Percentiles rank a stretch among this genome's conserved stretches.
Conservation (phyloP, 225 moss, liverwort and hornwort species). For the Straminergon stramineum region DNA sequence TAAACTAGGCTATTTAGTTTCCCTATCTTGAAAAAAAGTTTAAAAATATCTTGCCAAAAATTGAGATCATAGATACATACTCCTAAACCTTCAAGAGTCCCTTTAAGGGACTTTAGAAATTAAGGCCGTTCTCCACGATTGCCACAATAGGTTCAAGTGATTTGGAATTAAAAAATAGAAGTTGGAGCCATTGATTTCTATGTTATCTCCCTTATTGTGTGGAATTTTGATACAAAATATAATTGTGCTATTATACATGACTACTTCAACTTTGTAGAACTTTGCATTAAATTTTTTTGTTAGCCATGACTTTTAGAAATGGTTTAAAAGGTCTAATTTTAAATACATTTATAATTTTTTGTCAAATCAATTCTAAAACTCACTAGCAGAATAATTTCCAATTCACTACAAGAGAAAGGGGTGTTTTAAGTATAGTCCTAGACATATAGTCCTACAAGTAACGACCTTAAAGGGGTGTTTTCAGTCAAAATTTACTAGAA, state of each 20-base stretch:
- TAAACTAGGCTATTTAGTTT: neutral
- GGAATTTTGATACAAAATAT: neutral
- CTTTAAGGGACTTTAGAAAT: too few relatives aligned
- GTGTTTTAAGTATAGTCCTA: too few relatives aligned
- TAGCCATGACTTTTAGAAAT: neutral
- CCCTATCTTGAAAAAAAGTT: too few relatives aligned
- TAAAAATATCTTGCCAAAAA: too few relatives aligned
- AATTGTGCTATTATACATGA: neutral
- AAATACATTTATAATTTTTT: neutral
- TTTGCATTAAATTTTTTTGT: neutral
- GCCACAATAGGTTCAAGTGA: too few relatives aligned
- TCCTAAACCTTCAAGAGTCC: too few relatives aligned
- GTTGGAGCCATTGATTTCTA: neutral
- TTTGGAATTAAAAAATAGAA: neutral
- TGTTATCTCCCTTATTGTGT: neutral
- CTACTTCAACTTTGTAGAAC: neutral
- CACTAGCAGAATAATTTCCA: too few relatives aligned
- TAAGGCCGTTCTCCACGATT: too few relatives aligned
- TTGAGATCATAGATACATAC: neutral
- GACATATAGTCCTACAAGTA: too few relatives aligned
- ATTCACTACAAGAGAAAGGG: too few relatives aligned
- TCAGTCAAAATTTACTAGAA: too few relatives aligned
- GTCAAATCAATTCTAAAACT: neutral
- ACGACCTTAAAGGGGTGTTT: too few relatives aligned
- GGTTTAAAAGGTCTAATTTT: neutral